phyloP scores from a whole-genome alignment of 2,329 filamentous ascomycete genomes.

The Fonsecaea monophora region DNA sequence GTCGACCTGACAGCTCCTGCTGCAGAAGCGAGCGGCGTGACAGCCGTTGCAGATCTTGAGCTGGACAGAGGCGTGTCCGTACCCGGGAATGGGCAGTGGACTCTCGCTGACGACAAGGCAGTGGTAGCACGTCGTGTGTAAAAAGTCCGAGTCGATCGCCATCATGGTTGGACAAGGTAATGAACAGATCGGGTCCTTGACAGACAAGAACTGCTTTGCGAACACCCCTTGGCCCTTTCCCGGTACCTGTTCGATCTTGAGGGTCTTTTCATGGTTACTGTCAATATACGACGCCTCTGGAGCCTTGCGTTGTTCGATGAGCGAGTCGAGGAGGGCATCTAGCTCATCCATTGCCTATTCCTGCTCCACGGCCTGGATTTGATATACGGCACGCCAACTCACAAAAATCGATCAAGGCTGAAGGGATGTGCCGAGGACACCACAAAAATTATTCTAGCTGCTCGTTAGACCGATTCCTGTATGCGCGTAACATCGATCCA shows the following conservation, averaged over 20 bases:
- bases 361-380: neutral
- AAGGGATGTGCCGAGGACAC: neutral
- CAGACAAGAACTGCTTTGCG: slow-evolving; percentile 19
- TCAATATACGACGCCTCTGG: slow-evolving; percentile 18
- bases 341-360: neutral
- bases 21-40: slow-evolving; percentile 64
- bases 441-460: neutral
- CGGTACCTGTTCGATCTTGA: slow-evolving; percentile 20
- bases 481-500: neutral
- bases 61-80: slow-evolving; percentile 35
- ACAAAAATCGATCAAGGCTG: neutral
- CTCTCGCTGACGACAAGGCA: slow-evolving; percentile 27
- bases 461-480: neutral
- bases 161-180: slow-evolving; percentile 20
- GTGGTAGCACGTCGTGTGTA: slow-evolving; percentile 27
- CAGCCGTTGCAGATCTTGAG: slow-evolving; percentile 65
- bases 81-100: slow-evolving; percentile 24
- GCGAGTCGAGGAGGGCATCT: slow-evolving; percentile 22
- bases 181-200: slow-evolving; percentile 24
- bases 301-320: slow-evolving; percentile 19
- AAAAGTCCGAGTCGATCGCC: slow-evolving; percentile 26
- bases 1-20: slow-evolving; percentile 65
- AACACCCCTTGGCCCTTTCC: slow-evolving; percentile 26
- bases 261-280: slow-evolving; percentile 14
- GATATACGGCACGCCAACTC: neutral